phyloP scores from a whole-genome alignment of 176 grass and related monocot species.

The Aegilops sharonensis region DNA sequence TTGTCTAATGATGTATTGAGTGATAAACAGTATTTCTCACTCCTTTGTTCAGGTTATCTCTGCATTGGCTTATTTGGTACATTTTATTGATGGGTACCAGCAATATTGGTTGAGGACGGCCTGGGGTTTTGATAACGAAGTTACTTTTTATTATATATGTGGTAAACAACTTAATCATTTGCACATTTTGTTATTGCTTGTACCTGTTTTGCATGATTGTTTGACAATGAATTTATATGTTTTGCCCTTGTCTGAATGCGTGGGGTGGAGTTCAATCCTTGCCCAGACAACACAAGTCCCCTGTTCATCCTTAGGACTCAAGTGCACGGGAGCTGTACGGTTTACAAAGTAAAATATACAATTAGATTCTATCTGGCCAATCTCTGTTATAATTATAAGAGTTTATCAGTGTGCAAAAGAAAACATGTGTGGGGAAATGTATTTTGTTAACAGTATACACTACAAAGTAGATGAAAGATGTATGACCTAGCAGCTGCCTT shows the following conservation, averaged over 20 bases:
- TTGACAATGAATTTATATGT: constrained; percentile 11
- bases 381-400: neutral
- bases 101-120: constrained; percentile 85
- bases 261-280: neutral
- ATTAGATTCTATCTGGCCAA: neutral
- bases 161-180: constrained; percentile 59
- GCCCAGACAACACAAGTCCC: neutral
- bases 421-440: neutral
- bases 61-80: constrained; percentile 81
- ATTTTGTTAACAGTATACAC: neutral
- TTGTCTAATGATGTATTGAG: constrained; percentile 24
- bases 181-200: constrained; percentile 15
- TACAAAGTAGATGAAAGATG: neutral
- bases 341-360: constrained; percentile 5
- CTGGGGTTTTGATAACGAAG: constrained; percentile 90
- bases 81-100: constrained; percentile 86
- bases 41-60: constrained; percentile 73
- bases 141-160: constrained; percentile 99
- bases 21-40: constrained; percentile 31
- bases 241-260: neutral
- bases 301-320: constrained; percentile 1
- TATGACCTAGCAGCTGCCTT: neutral
- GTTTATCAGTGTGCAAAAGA: neutral
- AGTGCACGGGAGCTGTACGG: neutral
- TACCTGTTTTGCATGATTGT: neutral